Evolutionary conservation across 148 eudicot species (phyloP).

Genomic region (Diospyros lotus): DNA sequence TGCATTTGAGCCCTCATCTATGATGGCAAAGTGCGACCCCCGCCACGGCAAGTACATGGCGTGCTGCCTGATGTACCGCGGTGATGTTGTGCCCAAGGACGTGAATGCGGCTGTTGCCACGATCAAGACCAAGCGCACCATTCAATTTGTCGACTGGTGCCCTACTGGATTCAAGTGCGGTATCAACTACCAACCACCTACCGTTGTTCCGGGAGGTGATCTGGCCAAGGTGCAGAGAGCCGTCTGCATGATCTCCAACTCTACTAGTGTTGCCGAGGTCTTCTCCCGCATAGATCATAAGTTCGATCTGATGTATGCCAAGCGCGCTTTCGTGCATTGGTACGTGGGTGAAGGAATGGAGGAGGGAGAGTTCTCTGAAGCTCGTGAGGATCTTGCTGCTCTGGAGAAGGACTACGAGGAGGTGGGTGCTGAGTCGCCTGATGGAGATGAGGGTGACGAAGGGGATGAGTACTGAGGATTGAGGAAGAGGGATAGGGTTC

Average conservation of each 20-base stretch:
- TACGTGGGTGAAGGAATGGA: constrained; percentile 38
- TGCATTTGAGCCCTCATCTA: constrained; percentile 33
- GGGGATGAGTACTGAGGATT: constrained; percentile 25
- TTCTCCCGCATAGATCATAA: constrained; percentile 30
- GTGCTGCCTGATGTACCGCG: constrained; percentile 37
- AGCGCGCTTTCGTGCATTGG: constrained; percentile 35
- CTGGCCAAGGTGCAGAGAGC: constrained; percentile 38
- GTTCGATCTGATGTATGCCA: constrained; percentile 33
- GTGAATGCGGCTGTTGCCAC: constrained; percentile 34
- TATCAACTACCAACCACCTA: constrained; percentile 34
- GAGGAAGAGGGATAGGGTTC: too few species aligned
- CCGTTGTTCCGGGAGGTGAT: constrained; percentile 33
- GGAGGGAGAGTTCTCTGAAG: constrained; percentile 38
- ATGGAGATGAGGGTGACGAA: constrained; percentile 32
- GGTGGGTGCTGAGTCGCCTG: constrained; percentile 28
- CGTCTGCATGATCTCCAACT: constrained; percentile 33
- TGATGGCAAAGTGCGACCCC: constrained; percentile 40
- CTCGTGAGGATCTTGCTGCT: constrained; percentile 34
- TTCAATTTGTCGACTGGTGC: constrained; percentile 37
- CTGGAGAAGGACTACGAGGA: constrained; percentile 36
- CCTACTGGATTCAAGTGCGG: constrained; percentile 40
- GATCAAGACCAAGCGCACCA: constrained; percentile 32
- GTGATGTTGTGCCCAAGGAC: constrained; percentile 34
- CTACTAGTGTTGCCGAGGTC: constrained; percentile 34
- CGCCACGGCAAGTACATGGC: constrained; percentile 39